These are phyloP conservation scores for Daphne laureola DNA, from an alignment of 441 rosid species.

Conservation along the genomic window DNA sequence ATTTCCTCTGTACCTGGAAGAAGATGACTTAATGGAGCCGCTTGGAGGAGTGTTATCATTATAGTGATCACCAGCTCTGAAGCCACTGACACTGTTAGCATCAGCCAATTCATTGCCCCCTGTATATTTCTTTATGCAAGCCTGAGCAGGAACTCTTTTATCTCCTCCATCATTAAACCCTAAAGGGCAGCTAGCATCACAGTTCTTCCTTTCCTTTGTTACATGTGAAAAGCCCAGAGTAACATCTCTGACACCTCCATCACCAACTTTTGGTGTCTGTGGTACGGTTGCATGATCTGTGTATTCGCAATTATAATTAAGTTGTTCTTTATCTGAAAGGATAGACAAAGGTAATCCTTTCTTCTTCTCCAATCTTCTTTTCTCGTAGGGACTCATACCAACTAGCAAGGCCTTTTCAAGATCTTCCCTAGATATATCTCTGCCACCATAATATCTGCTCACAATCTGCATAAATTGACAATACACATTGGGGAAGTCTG, in stretches of 20 bases:
- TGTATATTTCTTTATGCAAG: conserved; percentile 17
- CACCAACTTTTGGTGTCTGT: conserved; percentile 16
- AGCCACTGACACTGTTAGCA: conserved; percentile 16
- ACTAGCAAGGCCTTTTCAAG: conserved; percentile 75
- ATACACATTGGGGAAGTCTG: background rate
- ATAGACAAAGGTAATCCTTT: conserved; percentile 32
- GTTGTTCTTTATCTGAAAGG: conserved; percentile 25
- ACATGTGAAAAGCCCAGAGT: conserved; percentile 3
- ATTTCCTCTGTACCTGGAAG: conserved; percentile 25
- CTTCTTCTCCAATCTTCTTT: conserved; percentile 61
- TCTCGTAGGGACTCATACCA: conserved; percentile 87
- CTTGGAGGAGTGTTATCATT: conserved; percentile 17
- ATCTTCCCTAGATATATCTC: conserved; percentile 73
- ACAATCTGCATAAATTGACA: conserved; percentile 43
- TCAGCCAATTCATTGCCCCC: conserved; percentile 20
- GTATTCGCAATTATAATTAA: conserved; percentile 6
- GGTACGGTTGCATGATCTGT: conserved; percentile 7
- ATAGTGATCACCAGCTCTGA: conserved; percentile 19
- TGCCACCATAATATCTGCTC: conserved; percentile 74
- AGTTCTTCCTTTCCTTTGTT: conserved; percentile 18
- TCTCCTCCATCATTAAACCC: conserved; percentile 14
- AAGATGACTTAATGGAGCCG: conserved; percentile 20
- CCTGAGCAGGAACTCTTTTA: conserved; percentile 16
- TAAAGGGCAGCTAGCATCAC: conserved; percentile 15
- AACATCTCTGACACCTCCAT: conserved; percentile 12